Conservation (phyloP, 75 land plant species). For the Picea glauca region DNA sequence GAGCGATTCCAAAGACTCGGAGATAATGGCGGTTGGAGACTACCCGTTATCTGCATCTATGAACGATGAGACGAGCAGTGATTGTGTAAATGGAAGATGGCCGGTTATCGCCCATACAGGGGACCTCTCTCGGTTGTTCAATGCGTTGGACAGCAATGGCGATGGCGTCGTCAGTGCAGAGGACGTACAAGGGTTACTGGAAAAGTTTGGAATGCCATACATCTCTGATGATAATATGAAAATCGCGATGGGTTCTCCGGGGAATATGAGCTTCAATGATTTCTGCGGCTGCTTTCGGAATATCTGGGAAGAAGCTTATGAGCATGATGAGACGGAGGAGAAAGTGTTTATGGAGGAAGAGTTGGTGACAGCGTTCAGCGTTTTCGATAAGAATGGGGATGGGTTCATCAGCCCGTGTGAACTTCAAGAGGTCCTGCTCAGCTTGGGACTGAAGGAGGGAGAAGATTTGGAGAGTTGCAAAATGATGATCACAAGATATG, state of each 20-base stretch:
- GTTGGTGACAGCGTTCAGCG: conserved; percentile 19
- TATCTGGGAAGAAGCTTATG: neutral
- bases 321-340: conserved; percentile 10
- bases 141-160: neutral
- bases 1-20: neutral
- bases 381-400: conserved; percentile 29
- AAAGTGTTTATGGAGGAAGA: conserved; percentile 10
- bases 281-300: neutral
- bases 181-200: neutral
- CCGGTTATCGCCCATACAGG: neutral
- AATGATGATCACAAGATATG: conserved; percentile 31
- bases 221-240: conserved; percentile 6
- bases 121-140: neutral
- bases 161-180: neutral
- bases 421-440: conserved; percentile 24
- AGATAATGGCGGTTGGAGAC: neutral
- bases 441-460: conserved; percentile 21
- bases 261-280: neutral
- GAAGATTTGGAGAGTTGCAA: conserved; percentile 11
- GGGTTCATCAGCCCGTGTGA: conserved; percentile 24
- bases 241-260: conserved; percentile 2
- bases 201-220: neutral
- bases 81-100: neutral
- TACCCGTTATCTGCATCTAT: neutral
- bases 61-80: too few species aligned